These are phyloP conservation scores for Pleurotus salmoneostramineus DNA, from an alignment of 768 basidiomycete species.

Conservation along the genomic window DNA sequence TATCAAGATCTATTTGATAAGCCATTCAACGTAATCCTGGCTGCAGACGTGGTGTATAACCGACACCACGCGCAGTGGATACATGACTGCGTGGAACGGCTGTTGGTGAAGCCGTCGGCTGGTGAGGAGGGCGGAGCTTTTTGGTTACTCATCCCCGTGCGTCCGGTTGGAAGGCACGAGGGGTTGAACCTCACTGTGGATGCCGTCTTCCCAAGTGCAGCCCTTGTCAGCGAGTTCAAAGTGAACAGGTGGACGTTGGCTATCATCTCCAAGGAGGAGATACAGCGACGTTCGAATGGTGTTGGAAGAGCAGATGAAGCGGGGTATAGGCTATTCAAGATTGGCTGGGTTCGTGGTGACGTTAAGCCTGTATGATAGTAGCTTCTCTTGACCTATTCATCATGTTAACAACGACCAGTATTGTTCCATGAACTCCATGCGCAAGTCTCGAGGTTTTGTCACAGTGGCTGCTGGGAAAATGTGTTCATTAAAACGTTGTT, in stretches of 20 bases:
- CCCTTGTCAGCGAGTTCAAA: not conserved
- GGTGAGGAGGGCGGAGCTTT: conserved; percentile 42
- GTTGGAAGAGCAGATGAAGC: conserved; percentile 68
- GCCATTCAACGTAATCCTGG: conserved; percentile 68
- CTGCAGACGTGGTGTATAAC: conserved; percentile 79
- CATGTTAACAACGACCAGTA: too few relatives aligned
- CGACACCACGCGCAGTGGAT: conserved; percentile 69
- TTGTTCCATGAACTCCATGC: too few relatives aligned
- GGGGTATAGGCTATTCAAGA: conserved; percentile 65
- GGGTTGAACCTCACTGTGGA: conserved; percentile 56
- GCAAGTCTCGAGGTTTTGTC: too few relatives aligned
- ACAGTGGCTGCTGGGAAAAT: not conserved
- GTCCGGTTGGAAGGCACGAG: conserved; percentile 61
- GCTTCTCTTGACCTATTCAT: too few relatives aligned
- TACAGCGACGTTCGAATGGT: conserved; percentile 42
- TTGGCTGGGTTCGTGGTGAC: conserved; percentile 51
- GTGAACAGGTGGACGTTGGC: conserved; percentile 24
- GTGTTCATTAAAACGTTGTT: not conserved
- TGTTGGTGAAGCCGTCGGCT: conserved; percentile 32
- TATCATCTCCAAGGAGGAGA: conserved; percentile 42
- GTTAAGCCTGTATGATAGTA: too few relatives aligned
- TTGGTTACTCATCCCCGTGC: conserved; percentile 70
- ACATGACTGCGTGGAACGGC: conserved; percentile 49
- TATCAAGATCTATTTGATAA: conserved; percentile 27
- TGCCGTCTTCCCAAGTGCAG: conserved; percentile 38